These are phyloP conservation scores for Sonneratia caseolaris DNA, from an alignment of 345 rosid species.

Conservation along the genomic window DNA sequence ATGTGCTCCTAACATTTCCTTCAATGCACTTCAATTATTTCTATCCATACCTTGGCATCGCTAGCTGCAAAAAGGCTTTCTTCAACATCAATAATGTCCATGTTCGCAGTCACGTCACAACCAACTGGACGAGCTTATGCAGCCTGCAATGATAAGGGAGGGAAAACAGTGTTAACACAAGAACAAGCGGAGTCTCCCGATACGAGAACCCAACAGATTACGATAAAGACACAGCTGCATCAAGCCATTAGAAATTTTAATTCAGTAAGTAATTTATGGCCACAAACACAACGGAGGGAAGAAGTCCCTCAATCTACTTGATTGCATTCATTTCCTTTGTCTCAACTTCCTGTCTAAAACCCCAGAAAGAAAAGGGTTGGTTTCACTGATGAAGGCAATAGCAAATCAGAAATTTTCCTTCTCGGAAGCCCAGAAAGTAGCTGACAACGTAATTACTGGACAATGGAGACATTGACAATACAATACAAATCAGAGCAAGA, in stretches of 20 bases:
- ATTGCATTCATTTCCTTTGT: neutral
- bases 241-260: neutral
- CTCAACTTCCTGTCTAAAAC: neutral
- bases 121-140: slow-evolving; percentile 24
- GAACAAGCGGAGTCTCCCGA: neutral
- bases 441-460: neutral
- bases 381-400: neutral
- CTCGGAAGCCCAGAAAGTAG: neutral
- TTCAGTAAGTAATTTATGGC: neutral
- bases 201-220: neutral
- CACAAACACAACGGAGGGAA: neutral
- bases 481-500: slow-evolving; percentile 2
- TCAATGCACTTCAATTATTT: neutral
- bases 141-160: slow-evolving; percentile 23
- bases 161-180: neutral
- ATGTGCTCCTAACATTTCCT: neutral
- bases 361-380: neutral
- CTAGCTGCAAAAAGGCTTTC: slow-evolving; percentile 80
- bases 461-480: neutral
- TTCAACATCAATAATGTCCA: slow-evolving; percentile 82
- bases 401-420: neutral
- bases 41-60: slow-evolving; percentile 82
- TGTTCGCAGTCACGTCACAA: slow-evolving; percentile 29
- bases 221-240: neutral
- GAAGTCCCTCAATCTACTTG: neutral